Evolutionary conservation across 441 rosid species (phyloP), one percentile per base, ranked within the genome.

Genomic region (Macaranga tanarius): DNA sequence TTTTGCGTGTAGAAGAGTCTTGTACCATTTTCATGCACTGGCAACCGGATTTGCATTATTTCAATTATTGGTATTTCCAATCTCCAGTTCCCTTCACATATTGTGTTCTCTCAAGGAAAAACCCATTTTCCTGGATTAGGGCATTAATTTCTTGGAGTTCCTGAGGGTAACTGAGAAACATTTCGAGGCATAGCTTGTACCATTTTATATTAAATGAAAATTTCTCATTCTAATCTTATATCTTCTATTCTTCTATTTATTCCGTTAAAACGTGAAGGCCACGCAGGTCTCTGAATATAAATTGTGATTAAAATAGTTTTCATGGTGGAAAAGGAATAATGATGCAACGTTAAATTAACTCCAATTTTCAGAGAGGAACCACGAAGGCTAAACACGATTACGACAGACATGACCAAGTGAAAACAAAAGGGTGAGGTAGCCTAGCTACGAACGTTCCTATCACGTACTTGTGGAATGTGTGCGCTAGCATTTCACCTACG

Each of bases 1-100:
- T 81, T 79, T 88, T 80, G 79, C 7, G n/a, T 56, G 83, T 42
- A 71, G 91, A 83, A 82, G 75, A 76, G 45, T 75, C 23, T 52
- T 65, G 61, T 70, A 64, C 60, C 47, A 50, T 57, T n/a, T 15
- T 28, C 62, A 34, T 70, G 52, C 76, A 2, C 31, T 61, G 68
- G 58, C 54, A 26, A 63, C 71, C 60, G 72, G 69, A 78, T 64
- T 72, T 73, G 72, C 73, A 66, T 69, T 60, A 10, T 67, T 42
- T 12, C 22, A 11, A 65, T 62, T 44, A 12, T 67, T 73, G 57
- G 50, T 34, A 23, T 74, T 52, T 51, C 74, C 55, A 38, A 19
- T 52, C 25, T 51, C 60, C 15, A 28, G 10, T 23, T 15, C 26
- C 22, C 58, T 45, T 10, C 56, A 2, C 58, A 22, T 17, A n/a